Percentiles rank a stretch among this genome's conserved stretches.
Conservation (phyloP, 495 filamentous ascomycete genomes). For the Trichocladium uniseriatum region DNA sequence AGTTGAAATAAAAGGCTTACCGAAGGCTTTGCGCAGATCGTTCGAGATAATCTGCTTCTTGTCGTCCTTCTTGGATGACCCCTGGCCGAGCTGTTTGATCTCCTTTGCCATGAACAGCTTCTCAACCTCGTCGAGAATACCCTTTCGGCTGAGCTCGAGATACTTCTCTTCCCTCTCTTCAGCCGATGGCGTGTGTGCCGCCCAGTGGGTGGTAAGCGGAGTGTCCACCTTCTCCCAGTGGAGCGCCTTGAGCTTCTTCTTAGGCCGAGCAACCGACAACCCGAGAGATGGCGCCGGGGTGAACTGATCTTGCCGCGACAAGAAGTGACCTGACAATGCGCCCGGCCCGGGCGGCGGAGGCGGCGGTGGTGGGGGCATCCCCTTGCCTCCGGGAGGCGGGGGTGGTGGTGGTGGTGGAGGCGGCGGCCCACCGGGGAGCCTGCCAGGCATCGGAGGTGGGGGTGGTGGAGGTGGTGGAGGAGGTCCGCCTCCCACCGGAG, state of each 20-base stretch:
- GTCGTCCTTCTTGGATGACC: conserved; percentile 62
- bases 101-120: conserved; percentile 96
- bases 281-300: conserved; percentile 32
- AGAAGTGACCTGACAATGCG: conserved; percentile 45
- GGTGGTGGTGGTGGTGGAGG: conserved; percentile 44
- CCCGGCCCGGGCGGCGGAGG: conserved; percentile 55
- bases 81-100: conserved; percentile 70
- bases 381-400: conserved; percentile 30
- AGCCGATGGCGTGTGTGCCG: conserved; percentile 66
- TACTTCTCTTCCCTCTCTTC: conserved; percentile 92
- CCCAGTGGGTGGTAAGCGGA: conserved; percentile 92
- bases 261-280: conserved; percentile 73
- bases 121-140: conserved; percentile 95
- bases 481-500: conserved; percentile 31
- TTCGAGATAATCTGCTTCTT: conserved; percentile 96
- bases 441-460: conserved; percentile 41
- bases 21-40: conserved; percentile 82
- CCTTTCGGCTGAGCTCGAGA: conserved; percentile 79
- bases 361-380: conserved; percentile 40
- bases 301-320: conserved; percentile 38
- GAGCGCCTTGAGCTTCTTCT: conserved; percentile 98
- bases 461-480: conserved; percentile 15
- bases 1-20: conserved; percentile 27
- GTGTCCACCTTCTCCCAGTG: conserved; percentile 99
- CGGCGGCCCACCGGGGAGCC: conserved; percentile 32